Evolutionary conservation across 1,139 yeast species (phyloP), one percentile per base, ranked within the genome.

Genomic region (Kodamaea fungicola): DNA sequence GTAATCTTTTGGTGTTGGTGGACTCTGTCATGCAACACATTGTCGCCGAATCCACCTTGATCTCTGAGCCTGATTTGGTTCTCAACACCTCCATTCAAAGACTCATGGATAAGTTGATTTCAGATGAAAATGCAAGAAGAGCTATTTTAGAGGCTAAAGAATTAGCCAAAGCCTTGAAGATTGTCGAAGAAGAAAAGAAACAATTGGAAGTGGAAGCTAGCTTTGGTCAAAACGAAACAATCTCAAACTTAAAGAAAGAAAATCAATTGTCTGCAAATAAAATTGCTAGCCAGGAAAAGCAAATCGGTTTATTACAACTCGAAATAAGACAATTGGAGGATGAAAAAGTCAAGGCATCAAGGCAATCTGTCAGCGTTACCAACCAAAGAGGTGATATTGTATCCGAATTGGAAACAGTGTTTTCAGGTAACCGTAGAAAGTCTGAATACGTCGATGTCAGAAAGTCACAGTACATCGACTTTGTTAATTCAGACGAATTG

Each of bases 71-170:
- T 1, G 53, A 50, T 8, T 46, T 63, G 8, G 59, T 59, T 2
- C 48, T 65, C 31, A 60, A 56, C 38, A 54, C 57, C 32, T 53
- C 70, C 1, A 57, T 67, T 9, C 71, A 64, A 39, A 49, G 64
- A 34, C 46, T 64, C 19, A 57, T 66, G 55, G 70, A 67, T 38
- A 46, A 64, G 29, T 43, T 64, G 40, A 47, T 55, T 8, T 55
- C 65, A 1, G 70, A 64, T 39, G 64, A 62, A 30, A 61, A 59
- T 3, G 67, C 70, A 2, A 52, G 61, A 35, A 49, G 61, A 38
- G 68, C 68, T 1, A 51, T 64, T n/a, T 44, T 61, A 28, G 68
- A 64, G 36, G 51, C 63, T 0, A 50, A 53, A 23, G 57, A 53
- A 24, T 44, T 66, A 35, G 37, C 50, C 6, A 50, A 51, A 28